phyloP scores from a whole-genome alignment of 345 rosid species.

The Eucalyptus rudis region DNA sequence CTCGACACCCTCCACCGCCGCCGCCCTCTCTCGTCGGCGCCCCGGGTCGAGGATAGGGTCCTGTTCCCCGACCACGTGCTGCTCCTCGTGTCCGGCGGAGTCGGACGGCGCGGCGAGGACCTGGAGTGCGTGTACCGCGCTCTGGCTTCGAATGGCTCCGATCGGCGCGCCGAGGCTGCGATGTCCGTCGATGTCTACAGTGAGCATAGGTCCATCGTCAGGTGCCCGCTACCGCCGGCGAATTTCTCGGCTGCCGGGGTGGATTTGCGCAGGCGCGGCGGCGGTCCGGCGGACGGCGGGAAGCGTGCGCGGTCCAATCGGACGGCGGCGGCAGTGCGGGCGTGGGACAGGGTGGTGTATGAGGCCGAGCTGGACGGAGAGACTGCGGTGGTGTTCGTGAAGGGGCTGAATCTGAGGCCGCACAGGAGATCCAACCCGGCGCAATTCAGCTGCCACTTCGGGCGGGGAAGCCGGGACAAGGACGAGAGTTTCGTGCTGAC shows the following conservation, averaged over 20 bases:
- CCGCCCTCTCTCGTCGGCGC: conserved; percentile 1
- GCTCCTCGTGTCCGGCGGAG: conserved; percentile 30
- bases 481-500: conserved; percentile 24
- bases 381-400: conserved; percentile 63
- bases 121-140: conserved; percentile 55
- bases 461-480: conserved; percentile 24
- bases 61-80: conserved; percentile 75
- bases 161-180: conserved; percentile 3
- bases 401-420: conserved; percentile 85
- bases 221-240: conserved; percentile 58
- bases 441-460: conserved; percentile 58
- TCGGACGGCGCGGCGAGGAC: neutral
- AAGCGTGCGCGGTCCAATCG: conserved; percentile 7
- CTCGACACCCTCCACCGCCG: conserved; percentile 11
- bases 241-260: conserved; percentile 43
- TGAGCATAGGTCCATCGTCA: conserved; percentile 41
- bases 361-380: conserved; percentile 63
- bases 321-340: conserved; percentile 19
- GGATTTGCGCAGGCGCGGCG: conserved; percentile 35
- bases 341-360: conserved; percentile 67
- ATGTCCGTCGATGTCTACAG: conserved; percentile 47
- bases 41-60: conserved; percentile 48
- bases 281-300: neutral
- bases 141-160: neutral
- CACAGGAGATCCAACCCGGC: conserved; percentile 56